Evolutionary conservation across 2,329 filamentous ascomycete genomes (phyloP).

Genomic region (Coniochaeta pulveracea): DNA sequence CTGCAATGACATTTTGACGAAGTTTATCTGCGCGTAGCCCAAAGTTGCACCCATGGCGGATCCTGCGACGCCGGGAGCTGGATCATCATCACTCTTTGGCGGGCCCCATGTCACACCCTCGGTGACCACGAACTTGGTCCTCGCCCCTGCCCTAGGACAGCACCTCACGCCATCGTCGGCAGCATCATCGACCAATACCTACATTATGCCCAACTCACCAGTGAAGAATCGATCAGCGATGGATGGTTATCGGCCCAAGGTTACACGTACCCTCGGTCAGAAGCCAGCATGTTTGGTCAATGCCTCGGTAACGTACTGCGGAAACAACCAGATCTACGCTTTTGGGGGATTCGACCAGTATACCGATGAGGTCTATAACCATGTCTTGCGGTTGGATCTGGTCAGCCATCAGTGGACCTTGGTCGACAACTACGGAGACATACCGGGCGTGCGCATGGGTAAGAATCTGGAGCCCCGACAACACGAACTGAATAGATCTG

Average conservation of each 20-base stretch:
- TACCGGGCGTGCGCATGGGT: conserved; percentile 96
- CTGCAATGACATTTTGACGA: conserved; percentile 2
- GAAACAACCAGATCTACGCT: conserved; percentile 93
- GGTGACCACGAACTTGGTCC: conserved; percentile 8
- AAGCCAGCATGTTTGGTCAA: conserved; percentile 93
- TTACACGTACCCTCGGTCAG: conserved; percentile 67
- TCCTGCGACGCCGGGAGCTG: conserved; percentile 32
- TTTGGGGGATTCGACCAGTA: conserved; percentile 99
- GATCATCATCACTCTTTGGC: conserved; percentile 33
- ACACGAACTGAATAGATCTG: conserved; percentile 6
- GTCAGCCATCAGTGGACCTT: conserved; percentile 85
- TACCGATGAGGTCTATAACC: conserved; percentile 98
- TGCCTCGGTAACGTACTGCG: conserved; percentile 96
- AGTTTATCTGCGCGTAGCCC: conserved; percentile 8
- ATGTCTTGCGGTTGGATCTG: conserved; percentile 83
- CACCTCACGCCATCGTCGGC: conserved; percentile 32
- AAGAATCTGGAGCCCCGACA: conserved; percentile 18
- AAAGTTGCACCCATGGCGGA: conserved; percentile 24
- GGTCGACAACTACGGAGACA: conserved; percentile 97
- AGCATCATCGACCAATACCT: conserved; percentile 62
- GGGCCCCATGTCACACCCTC: conserved; percentile 19
- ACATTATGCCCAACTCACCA: conserved; percentile 83
- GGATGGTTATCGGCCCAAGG: conserved; percentile 75
- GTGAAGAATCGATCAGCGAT: conserved; percentile 51
- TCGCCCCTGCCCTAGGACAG: conserved; percentile 10